Percentiles rank a stretch among this genome's conserved stretches.
Conservation (phyloP, 768 basidiomycete species). For the Rhodotorula kratochvilovae region DNA sequence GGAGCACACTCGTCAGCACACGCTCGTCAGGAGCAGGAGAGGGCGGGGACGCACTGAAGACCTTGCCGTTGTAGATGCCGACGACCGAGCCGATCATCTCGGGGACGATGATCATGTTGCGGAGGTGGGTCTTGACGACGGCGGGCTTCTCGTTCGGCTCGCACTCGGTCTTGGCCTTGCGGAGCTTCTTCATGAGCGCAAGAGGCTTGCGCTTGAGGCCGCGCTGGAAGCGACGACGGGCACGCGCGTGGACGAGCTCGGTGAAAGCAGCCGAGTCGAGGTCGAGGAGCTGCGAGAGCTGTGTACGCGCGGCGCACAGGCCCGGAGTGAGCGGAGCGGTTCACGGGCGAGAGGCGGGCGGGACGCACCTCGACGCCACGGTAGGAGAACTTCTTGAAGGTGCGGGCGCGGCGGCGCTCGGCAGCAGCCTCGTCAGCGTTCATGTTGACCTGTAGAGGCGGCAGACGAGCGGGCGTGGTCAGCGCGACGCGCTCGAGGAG, state of each 20-base stretch:
- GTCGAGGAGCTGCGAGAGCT: slow-evolving; percentile 94
- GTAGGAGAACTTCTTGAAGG: slow-evolving; percentile 98
- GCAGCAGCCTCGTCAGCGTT: slow-evolving; percentile 81
- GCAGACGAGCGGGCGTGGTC: neutral
- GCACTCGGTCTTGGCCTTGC: slow-evolving; percentile 99
- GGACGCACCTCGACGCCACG: slow-evolving; percentile 71
- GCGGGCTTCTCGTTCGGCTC: slow-evolving; percentile 97
- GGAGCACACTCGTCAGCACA: slow-evolving; percentile 18
- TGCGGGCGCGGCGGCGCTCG: slow-evolving; percentile 85
- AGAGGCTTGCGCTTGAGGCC: slow-evolving; percentile 97
- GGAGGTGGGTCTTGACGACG: slow-evolving; percentile 97
- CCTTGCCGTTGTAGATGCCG: slow-evolving; percentile 98
- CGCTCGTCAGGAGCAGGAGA: neutral
- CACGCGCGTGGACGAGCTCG: slow-evolving; percentile 95
- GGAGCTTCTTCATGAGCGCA: slow-evolving; percentile 98
- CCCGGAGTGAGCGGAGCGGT: neutral
- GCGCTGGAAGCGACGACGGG: slow-evolving; percentile 96
- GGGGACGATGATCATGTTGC: slow-evolving; percentile 98
- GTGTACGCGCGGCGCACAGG: neutral
- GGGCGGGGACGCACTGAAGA: slow-evolving; percentile 46
- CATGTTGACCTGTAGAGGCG: slow-evolving; percentile 63
- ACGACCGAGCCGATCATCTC: slow-evolving; percentile 99
- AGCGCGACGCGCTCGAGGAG: neutral
- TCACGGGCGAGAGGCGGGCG: neutral
- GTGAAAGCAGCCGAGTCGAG: slow-evolving; percentile 72